Base-by-base conservation (phyloP, 2,329 filamentous ascomycete genomes). In the Drechslera avenae region DNA sequence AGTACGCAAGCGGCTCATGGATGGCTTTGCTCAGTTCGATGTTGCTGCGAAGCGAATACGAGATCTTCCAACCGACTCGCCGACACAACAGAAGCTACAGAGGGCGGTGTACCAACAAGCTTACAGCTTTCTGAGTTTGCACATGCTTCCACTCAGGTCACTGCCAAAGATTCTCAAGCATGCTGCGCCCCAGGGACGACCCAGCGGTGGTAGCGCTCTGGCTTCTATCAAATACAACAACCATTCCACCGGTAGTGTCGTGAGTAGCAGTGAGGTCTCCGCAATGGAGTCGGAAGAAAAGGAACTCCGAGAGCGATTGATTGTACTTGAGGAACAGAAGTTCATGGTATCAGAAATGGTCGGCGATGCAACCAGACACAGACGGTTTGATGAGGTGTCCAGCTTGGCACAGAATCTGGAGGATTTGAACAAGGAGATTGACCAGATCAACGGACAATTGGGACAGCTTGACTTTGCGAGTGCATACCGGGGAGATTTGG, bases 341-440 rank as follows among this genome's bases (percentile, higher is more conserved):
- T 96, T 95, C 73, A 85, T 96, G 75, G 91, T 97, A 0, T 85
- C 86, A 31, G 86, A 90, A 62, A 96, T 96, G 91, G 84, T 96
- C 36, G 84, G 83, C 6, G 84, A 87, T 53, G 90, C 91, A 0
- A 87, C 87, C 39, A 87, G 86, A 34, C 84, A 88, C 9, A 80
- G 90, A 21, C 86, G 90, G 51, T 95, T 96, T 60, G 92, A 96
- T 65, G 92, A 97, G 73, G 89, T 95, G 2, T 84, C 85, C 48
- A 90, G 89, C 9, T 76, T 97, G 49, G 86, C 86, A 3, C 81
- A 86, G 50, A 96, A 96, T 62, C 76, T 91, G 21, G 90, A 94
- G 49, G 92, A 96, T 74, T 74, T 97, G 49, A 89, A 88, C 34
- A 79, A 77, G 30, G 92, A 96, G 76, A 93, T 96, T 57, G 83